Base-by-base conservation (phyloP, 2,329 filamentous ascomycete genomes). In the Lomentospora prolificans region DNA sequence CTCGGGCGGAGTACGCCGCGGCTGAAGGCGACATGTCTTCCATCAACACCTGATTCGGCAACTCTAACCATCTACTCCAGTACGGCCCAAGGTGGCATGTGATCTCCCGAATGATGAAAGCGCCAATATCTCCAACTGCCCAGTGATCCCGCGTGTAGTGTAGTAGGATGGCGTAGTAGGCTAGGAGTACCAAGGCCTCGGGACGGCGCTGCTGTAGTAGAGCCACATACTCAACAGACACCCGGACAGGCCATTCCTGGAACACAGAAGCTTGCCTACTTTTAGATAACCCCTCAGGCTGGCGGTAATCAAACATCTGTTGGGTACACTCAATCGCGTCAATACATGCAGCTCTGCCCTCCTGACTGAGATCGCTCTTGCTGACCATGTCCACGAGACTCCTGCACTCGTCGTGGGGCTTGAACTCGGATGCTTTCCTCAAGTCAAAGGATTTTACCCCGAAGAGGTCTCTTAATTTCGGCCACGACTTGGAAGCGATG, bases 131-230 rank as follows among this genome's bases (percentile, higher is more conserved):
- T 7, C 62, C 61, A 53, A 71, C 62, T 19, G 69, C 61, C 71
- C 71, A 73, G 17, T 62, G 64, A 1, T 63, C 55, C n/a, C 64
- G 62, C 17, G 60, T 62, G 17, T 62, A 60, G 58, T 76, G 69
- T 28, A 77, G 59, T 31, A 75, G 61, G 3, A 72, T 64, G 2
- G 71, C 73, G 60, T 74, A 76, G 58, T 73, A 72, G 3, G 68
- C 69, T 7, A 77, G 58, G 2, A 71, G 61, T 1, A 65, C 64
- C 24, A 72, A 55, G 1, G 73, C 74, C 59, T 76, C 74, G 0
- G 71, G 69, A 3, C 64, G 60, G 36, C 66, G 64, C 31, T 62
- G 57, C 12, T 66, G 63, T 6, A 77, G 59, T 53, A 73, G 61
- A 6, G 56, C 60, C 3, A 70, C 66, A 50, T 71, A 74, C 8